Conservation (phyloP, 108 stramenopile species). For the Stephanodiscus triporus region DNA sequence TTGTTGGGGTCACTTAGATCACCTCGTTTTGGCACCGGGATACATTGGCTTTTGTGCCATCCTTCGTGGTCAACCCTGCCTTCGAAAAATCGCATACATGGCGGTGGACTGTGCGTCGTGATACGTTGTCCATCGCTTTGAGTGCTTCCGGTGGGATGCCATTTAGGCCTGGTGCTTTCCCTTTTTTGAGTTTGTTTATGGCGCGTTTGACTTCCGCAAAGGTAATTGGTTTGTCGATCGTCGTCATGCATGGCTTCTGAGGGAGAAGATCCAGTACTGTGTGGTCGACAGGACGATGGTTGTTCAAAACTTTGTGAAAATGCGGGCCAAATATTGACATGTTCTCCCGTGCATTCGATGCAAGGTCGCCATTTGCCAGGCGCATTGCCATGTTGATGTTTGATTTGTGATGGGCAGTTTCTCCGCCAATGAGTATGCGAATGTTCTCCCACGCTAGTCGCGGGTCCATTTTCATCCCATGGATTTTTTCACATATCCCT, state of each 20-base stretch:
- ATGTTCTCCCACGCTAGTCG: too few species aligned
- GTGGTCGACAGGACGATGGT: background rate
- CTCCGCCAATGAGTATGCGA: too few species aligned
- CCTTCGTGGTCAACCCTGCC: background rate
- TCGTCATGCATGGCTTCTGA: background rate
- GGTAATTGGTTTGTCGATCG: background rate
- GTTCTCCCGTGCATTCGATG: background rate
- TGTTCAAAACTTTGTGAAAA: background rate
- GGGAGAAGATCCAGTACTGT: background rate
- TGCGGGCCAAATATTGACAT: background rate
- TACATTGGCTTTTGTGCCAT: background rate
- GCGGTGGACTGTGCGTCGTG: background rate
- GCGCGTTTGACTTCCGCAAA: background rate
- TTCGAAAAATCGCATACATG: background rate
- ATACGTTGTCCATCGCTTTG: constrained; percentile 8
- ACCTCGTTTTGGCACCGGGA: background rate
- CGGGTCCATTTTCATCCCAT: too few species aligned
- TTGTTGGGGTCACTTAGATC: constrained; percentile 8
- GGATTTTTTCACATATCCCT: too few species aligned
- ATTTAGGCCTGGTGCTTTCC: constrained; percentile 11
- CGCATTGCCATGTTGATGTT: too few species aligned
- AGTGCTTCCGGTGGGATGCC: constrained; percentile 20
- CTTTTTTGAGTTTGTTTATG: constrained; percentile 2
- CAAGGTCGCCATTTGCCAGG: background rate
- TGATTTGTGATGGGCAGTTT: too few species aligned